These are phyloP conservation scores for Fusarium sp. DNA, from an alignment of 2,329 filamentous ascomycete genomes.

Conservation along the genomic window DNA sequence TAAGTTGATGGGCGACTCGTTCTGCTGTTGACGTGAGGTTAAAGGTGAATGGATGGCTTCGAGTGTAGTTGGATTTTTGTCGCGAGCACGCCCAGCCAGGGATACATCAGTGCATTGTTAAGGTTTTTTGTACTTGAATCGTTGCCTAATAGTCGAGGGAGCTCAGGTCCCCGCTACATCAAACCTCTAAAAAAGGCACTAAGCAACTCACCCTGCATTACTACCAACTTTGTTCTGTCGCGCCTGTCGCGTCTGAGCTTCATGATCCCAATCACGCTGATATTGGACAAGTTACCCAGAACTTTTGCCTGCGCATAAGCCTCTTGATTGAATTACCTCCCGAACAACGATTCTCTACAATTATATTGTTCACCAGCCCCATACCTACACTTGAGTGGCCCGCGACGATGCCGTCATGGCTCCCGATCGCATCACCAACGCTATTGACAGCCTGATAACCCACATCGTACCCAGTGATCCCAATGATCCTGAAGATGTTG, in stretches of 20 bases:
- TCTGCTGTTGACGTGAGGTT: conserved; percentile 39
- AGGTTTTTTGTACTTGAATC: conserved; percentile 40
- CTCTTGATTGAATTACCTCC: not conserved
- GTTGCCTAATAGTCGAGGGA: not conserved
- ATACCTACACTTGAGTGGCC: conserved; percentile 6
- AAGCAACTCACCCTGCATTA: conserved; percentile 27
- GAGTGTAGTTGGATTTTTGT: conserved; percentile 50
- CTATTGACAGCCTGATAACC: conserved; percentile 79
- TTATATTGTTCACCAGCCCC: not conserved
- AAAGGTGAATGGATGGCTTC: conserved; percentile 41
- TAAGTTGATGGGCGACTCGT: conserved; percentile 50
- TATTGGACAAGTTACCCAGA: not conserved
- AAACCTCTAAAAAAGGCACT: conserved; percentile 6
- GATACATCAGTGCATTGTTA: conserved; percentile 27
- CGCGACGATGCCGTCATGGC: conserved; percentile 63
- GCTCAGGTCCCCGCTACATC: conserved; percentile 32
- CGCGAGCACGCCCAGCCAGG: conserved; percentile 37
- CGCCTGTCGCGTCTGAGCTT: conserved; percentile 39
- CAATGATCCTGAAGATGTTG: conserved; percentile 71
- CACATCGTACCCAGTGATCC: conserved; percentile 74
- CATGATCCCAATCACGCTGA: conserved; percentile 6
- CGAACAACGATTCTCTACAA: not conserved
- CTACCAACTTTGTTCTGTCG: conserved; percentile 38
- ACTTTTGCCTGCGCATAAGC: not conserved
- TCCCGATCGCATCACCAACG: conserved; percentile 76